Conservation (phyloP, 2,329 filamentous ascomycete species). For the Pseudopithomyces chartarum region DNA sequence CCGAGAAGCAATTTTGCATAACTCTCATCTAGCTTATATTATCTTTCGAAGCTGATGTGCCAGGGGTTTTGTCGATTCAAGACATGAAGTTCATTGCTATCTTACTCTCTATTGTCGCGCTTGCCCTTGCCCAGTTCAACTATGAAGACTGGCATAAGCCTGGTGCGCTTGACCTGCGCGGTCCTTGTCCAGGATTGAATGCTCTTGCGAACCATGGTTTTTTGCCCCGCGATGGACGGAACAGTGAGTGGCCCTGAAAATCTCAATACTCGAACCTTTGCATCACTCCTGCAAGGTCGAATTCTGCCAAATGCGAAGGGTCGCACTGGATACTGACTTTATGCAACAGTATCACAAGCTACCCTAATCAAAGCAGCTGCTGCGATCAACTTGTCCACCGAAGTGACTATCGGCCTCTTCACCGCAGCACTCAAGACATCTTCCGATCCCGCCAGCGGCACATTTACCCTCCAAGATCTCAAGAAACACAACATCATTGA, state of each 20-base stretch:
- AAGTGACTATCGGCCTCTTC: background rate
- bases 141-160: constrained; percentile 9
- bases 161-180: constrained; percentile 18
- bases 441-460: background rate
- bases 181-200: constrained; percentile 39
- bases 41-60: background rate
- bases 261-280: background rate
- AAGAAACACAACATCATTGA: constrained; percentile 37
- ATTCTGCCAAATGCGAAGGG: background rate
- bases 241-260: background rate
- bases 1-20: no score
- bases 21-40: no score
- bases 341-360: constrained; percentile 25
- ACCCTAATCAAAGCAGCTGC: constrained; percentile 14
- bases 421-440: constrained; percentile 1
- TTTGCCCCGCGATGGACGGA: constrained; percentile 36
- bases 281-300: background rate
- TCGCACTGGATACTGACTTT: background rate
- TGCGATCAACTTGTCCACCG: constrained; percentile 1
- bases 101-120: background rate
- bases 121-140: constrained; percentile 1
- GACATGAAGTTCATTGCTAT: constrained; percentile 2
- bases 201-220: constrained; percentile 39
- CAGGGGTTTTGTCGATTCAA: background rate
- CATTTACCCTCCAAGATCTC: constrained; percentile 34